These are phyloP conservation scores for Hymenoscyphus occultus DNA, from an alignment of 2,329 filamentous ascomycete genomes.

Conservation along the genomic window DNA sequence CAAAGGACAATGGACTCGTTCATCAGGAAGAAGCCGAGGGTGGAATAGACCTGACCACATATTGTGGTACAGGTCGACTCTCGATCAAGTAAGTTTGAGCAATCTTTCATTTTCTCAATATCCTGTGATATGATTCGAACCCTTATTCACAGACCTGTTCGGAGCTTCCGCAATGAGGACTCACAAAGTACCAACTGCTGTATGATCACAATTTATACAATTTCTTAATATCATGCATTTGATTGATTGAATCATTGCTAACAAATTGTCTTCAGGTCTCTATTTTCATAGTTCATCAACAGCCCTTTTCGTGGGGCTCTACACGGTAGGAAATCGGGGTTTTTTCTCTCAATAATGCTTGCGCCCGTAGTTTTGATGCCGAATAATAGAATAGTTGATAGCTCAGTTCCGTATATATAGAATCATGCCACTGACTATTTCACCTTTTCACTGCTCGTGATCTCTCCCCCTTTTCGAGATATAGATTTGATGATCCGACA, in stretches of 20 bases:
- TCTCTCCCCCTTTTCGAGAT: neutral
- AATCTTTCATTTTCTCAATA: constrained; percentile 23
- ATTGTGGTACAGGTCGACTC: constrained; percentile 7
- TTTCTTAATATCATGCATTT: neutral
- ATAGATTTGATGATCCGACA: too few species aligned
- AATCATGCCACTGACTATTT: neutral
- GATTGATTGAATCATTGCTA: neutral
- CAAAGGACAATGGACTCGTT: constrained; percentile 77
- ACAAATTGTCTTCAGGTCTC: constrained; percentile 2
- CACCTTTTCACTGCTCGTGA: neutral
- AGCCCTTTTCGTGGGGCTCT: neutral
- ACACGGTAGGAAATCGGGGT: neutral
- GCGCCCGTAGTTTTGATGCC: neutral
- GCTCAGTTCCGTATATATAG: neutral
- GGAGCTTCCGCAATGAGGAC: constrained; percentile 67
- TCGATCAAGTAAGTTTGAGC: constrained; percentile 40
- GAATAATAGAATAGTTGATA: neutral
- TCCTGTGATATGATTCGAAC: constrained; percentile 63
- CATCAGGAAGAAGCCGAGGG: constrained; percentile 58
- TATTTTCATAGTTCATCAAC: neutral
- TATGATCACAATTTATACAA: constrained; percentile 51
- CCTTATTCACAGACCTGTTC: constrained; percentile 81
- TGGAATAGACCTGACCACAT: constrained; percentile 18
- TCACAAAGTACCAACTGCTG: constrained; percentile 75
- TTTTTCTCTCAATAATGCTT: neutral